phyloP scores from a whole-genome alignment of 306 rosid species.

The Phaseolus lunatus region DNA sequence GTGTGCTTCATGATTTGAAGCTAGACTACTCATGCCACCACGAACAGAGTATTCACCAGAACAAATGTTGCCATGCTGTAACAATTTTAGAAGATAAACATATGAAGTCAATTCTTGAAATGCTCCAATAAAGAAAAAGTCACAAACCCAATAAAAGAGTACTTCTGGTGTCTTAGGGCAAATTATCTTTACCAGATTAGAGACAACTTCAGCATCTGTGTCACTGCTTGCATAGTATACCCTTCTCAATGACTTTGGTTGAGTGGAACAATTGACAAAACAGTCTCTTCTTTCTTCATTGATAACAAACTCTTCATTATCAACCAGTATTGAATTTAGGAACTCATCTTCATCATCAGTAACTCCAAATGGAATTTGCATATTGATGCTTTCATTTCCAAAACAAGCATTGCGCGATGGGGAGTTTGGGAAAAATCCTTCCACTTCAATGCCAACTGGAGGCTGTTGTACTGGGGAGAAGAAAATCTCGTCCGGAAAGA shows the following conservation, averaged over 20 bases:
- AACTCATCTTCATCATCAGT: constrained; percentile 38
- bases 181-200: constrained; percentile 51
- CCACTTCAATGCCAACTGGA: background rate
- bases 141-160: background rate
- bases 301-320: background rate
- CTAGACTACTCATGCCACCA: background rate
- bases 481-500: background rate
- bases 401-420: background rate
- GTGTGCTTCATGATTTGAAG: constrained; percentile 33
- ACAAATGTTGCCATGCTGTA: constrained; percentile 41
- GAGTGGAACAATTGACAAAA: constrained; percentile 10
- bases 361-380: background rate
- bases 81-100: constrained; percentile 35
- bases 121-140: background rate
- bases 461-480: constrained; percentile 2
- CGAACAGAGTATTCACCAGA: constrained; percentile 1
- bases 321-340: background rate
- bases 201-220: constrained; percentile 48
- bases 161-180: constrained; percentile 13
- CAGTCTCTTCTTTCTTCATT: constrained; percentile 18
- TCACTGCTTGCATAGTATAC: constrained; percentile 47
- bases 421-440: background rate
- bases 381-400: background rate
- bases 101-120: constrained; percentile 26
- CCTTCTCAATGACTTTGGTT: constrained; percentile 30